These are phyloP conservation scores for Sungouiella blattae DNA, from an alignment of 805 yeast genomes.

Conservation along the genomic window DNA sequence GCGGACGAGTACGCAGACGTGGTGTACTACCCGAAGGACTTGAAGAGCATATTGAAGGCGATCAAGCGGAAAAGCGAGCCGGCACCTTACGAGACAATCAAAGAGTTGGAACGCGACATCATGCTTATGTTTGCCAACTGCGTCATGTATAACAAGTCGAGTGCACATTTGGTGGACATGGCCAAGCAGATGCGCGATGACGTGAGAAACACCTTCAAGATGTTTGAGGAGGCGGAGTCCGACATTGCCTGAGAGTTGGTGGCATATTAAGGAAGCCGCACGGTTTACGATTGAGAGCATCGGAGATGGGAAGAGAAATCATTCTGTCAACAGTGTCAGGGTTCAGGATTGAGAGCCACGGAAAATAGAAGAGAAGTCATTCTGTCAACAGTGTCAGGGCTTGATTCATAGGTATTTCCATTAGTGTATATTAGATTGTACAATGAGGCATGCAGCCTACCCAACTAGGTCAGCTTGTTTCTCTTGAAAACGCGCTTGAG, in stretches of 20 bases:
- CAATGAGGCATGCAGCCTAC: no score
- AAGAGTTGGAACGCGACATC: slow-evolving; percentile 63
- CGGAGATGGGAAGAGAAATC: no score
- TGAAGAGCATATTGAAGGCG: slow-evolving; percentile 56
- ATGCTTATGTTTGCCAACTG: slow-evolving; percentile 81
- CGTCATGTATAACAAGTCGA: slow-evolving; percentile 72
- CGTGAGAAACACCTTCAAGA: slow-evolving; percentile 49
- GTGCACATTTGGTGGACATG: slow-evolving; percentile 58
- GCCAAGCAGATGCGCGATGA: slow-evolving; percentile 71
- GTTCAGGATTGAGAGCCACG: no score
- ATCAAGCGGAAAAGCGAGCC: slow-evolving; percentile 42
- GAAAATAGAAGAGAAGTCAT: no score
- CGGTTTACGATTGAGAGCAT: no score
- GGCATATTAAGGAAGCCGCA: no score
- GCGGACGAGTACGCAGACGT: slow-evolving; percentile 68
- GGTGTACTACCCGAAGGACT: slow-evolving; percentile 62
- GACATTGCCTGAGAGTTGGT: slow-evolving; percentile 1
- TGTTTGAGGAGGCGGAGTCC: slow-evolving; percentile 56
- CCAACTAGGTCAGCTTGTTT: no score
- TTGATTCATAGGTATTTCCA: no score
- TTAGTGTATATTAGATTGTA: no score
- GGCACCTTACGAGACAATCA: slow-evolving; percentile 49
- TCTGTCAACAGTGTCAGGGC: no score
- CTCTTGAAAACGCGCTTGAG: slow-evolving; percentile 10
- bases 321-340: no score